Percentiles rank a stretch among this genome's conserved stretches.
phyloP scores from a whole-genome alignment of 169 alveolate genomes.

The Plasmodium yoelii region DNA sequence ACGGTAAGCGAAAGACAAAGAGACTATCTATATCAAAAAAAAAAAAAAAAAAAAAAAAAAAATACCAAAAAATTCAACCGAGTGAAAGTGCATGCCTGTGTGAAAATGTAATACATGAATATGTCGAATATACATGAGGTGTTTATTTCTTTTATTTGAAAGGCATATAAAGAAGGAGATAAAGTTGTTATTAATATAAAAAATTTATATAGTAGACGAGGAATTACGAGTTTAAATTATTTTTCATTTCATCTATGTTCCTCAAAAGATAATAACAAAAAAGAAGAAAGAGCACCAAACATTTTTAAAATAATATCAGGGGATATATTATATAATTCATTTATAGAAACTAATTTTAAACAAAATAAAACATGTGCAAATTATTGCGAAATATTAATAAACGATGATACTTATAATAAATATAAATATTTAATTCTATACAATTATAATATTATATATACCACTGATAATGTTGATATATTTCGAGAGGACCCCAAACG shows the following conservation, averaged over 20 bases:
- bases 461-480: conserved; percentile 48
- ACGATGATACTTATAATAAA: conserved; percentile 35
- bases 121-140: background rate
- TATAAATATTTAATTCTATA: conserved; percentile 48
- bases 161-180: conserved; percentile 48
- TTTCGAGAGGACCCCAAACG: conserved; percentile 45
- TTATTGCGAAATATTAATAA: conserved; percentile 49
- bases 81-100: background rate
- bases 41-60: background rate
- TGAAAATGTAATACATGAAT: background rate
- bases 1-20: background rate
- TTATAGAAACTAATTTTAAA: conserved; percentile 44
- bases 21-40: background rate
- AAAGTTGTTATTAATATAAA: conserved; percentile 48
- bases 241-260: conserved; percentile 62
- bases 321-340: conserved; percentile 29
- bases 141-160: background rate
- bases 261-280: conserved; percentile 6
- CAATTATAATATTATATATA: conserved; percentile 49
- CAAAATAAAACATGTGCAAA: conserved; percentile 30
- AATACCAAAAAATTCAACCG: too few species aligned
- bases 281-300: conserved; percentile 34
- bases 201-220: conserved; percentile 65
- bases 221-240: conserved; percentile 60
- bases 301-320: conserved; percentile 57